A percentile compares a stretch with the other conserved stretches of the same genome.
phyloP scores from a whole-genome alignment of 768 basidiomycete species.

The Kwoniella sp. region DNA sequence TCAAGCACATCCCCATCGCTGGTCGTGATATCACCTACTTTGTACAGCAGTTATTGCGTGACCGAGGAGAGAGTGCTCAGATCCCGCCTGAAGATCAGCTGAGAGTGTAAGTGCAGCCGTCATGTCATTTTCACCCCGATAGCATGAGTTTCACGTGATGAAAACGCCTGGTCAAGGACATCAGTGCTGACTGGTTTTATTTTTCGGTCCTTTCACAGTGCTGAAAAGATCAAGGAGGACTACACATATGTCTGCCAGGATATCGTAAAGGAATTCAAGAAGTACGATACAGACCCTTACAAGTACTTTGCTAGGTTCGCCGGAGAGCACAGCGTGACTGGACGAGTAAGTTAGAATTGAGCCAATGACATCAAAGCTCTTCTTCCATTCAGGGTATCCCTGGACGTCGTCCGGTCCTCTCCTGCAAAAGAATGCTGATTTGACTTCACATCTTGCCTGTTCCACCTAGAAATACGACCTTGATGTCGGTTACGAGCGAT shows the following conservation, averaged over 20 bases:
- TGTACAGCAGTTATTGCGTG: constrained; percentile 90
- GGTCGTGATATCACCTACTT: constrained; percentile 97
- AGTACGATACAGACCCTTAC: constrained; percentile 93
- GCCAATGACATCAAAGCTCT: not conserved
- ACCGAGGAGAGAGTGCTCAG: constrained; percentile 85
- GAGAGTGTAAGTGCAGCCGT: constrained; percentile 60
- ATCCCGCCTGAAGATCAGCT: constrained; percentile 96
- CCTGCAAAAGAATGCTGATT: not conserved
- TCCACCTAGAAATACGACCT: constrained; percentile 79
- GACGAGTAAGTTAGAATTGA: constrained; percentile 65
- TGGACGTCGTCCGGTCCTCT: not conserved
- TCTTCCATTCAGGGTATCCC: too few species aligned
- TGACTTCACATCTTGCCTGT: not conserved
- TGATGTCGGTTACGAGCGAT: constrained; percentile 97
- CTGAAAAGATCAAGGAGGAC: constrained; percentile 93
- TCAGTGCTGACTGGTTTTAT: not conserved
- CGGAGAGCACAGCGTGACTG: constrained; percentile 89
- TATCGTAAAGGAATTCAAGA: constrained; percentile 97
- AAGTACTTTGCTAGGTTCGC: constrained; percentile 93
- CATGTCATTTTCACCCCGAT: not conserved
- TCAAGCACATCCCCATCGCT: constrained; percentile 98
- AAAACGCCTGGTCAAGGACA: too few species aligned
- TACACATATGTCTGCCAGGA: constrained; percentile 99
- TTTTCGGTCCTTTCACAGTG: constrained; percentile 55
- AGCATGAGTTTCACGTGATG: not conserved